These are phyloP conservation scores for Candida chilensis DNA, from an alignment of 805 yeast genomes.

Conservation along the genomic window DNA sequence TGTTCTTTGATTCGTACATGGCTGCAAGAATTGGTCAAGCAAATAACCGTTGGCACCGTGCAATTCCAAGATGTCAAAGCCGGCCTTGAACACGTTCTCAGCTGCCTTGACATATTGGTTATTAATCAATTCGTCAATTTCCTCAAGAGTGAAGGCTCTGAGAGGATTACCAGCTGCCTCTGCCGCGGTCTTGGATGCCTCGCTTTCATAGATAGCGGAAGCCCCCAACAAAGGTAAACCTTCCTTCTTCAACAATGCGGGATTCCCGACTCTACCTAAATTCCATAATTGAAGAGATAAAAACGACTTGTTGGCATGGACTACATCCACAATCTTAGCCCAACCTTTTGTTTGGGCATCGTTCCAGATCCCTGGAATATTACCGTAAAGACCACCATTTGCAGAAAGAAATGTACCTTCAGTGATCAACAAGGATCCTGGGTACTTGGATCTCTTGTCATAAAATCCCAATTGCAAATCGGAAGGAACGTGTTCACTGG, in stretches of 20 bases:
- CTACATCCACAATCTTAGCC: constrained; percentile 30
- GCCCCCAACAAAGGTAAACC: constrained; percentile 22
- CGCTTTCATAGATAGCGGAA: constrained; percentile 23
- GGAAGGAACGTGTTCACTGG: constrained; percentile 15
- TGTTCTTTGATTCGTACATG: constrained; percentile 20
- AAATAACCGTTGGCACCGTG: constrained; percentile 33
- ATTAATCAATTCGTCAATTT: constrained; percentile 9
- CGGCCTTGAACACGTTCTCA: constrained; percentile 17
- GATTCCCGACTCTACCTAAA: constrained; percentile 30
- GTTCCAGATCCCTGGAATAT: constrained; percentile 18
- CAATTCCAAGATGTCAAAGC: constrained; percentile 28
- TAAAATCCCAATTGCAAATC: constrained; percentile 17
- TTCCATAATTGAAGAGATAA: constrained; percentile 34
- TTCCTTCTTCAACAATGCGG: constrained; percentile 15
- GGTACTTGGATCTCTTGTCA: constrained; percentile 16
- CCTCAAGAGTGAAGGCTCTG: constrained; percentile 12
- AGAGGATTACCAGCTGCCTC: constrained; percentile 15
- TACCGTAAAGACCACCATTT: constrained; percentile 10
- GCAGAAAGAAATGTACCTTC: constrained; percentile 22
- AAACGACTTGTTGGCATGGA: constrained; percentile 31
- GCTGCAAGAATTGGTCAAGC: constrained; percentile 24
- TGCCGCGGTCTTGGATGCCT: constrained; percentile 22
- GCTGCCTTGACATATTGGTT: constrained; percentile 18
- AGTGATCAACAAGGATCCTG: constrained; percentile 19
- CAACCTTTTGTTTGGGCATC: constrained; percentile 19